phyloP scores from a whole-genome alignment of 768 basidiomycete species.

The Mycena capillaripes region DNA sequence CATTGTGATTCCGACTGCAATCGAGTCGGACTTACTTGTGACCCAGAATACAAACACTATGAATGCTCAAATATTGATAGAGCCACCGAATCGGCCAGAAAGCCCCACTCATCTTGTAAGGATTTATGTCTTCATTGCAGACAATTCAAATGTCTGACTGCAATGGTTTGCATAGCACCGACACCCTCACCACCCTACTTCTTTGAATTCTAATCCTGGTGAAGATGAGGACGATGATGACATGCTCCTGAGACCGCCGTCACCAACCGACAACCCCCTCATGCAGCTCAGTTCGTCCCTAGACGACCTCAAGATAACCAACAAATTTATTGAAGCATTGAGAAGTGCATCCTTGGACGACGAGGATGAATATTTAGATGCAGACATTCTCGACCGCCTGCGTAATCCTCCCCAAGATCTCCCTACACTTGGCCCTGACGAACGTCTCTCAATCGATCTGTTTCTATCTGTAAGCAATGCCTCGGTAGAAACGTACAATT shows the following conservation, averaged over 20 bases:
- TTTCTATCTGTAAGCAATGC: slow-evolving; percentile 38
- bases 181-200: too few species aligned
- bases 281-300: background rate
- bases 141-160: too few species aligned
- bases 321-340: background rate
- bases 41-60: too few species aligned
- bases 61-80: too few species aligned
- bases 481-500: slow-evolving; percentile 41
- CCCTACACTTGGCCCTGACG: background rate
- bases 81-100: too few species aligned
- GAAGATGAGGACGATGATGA: background rate
- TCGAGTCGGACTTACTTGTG: too few species aligned
- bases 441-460: slow-evolving; percentile 37
- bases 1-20: too few species aligned
- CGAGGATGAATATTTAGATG: background rate
- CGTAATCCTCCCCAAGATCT: background rate
- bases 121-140: too few species aligned
- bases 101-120: too few species aligned
- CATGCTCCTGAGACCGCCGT: background rate
- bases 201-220: too few species aligned
- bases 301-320: background rate
- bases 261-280: background rate
- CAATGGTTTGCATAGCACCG: too few species aligned
- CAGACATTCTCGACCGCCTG: background rate
- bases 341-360: background rate